phyloP scores from a whole-genome alignment of 768 basidiomycete genomes.

The Xerocomellus intermedius region DNA sequence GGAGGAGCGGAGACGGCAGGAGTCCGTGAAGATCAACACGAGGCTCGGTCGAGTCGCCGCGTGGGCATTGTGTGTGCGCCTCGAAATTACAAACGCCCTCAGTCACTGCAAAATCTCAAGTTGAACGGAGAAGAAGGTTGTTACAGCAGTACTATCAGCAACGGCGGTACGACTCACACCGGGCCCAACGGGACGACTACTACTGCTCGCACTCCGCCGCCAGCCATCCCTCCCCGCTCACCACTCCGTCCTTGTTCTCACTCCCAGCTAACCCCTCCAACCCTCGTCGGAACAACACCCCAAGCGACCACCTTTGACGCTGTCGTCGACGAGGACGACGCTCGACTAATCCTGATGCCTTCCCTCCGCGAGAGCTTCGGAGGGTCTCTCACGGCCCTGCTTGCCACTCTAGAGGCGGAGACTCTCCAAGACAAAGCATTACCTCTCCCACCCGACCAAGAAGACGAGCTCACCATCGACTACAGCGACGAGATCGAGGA shows the following conservation, averaged over 20 bases:
- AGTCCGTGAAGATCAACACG: conserved; percentile 24
- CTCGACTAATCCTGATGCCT: conserved; percentile 26
- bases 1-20: conserved; percentile 20
- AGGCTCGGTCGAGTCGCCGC: conserved; percentile 44
- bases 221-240: conserved; percentile 31
- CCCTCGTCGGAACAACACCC: conserved; percentile 16
- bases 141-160: conserved; percentile 14
- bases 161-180: conserved; percentile 4
- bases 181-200: conserved; percentile 5
- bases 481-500: conserved; percentile 26
- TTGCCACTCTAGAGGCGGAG: conserved; percentile 31
- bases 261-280: neutral
- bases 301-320: conserved; percentile 1
- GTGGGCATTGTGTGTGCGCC: conserved; percentile 40
- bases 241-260: conserved; percentile 32
- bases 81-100: conserved; percentile 35
- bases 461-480: conserved; percentile 21
- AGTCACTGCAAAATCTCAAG: conserved; percentile 30
- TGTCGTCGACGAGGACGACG: conserved; percentile 15
- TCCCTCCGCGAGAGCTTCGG: conserved; percentile 32
- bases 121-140: conserved; percentile 5
- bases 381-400: conserved; percentile 31
- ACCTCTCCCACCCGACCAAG: conserved; percentile 29
- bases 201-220: conserved; percentile 10
- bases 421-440: conserved; percentile 32